A percentile compares a stretch with the other conserved stretches of the same genome.
These are phyloP conservation scores for Trichodelitschia bisporula DNA, from an alignment of 495 filamentous ascomycete species.

Conservation along the genomic window DNA sequence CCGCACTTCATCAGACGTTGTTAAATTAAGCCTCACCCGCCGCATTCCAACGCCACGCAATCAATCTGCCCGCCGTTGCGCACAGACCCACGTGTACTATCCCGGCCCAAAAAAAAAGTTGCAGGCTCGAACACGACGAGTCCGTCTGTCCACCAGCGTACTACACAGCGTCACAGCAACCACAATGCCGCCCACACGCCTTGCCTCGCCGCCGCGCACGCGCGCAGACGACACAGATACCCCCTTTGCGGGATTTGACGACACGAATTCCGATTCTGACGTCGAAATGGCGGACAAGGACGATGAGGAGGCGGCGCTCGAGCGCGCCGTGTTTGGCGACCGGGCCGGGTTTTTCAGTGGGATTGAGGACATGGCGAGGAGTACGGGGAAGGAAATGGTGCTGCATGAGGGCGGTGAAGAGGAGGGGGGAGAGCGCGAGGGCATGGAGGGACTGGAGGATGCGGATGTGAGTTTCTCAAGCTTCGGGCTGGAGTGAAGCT, in stretches of 20 bases:
- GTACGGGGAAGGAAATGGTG: constrained; percentile 3
- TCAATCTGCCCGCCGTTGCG: not conserved
- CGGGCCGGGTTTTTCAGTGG: constrained; percentile 50
- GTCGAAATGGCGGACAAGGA: constrained; percentile 33
- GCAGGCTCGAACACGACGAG: not conserved
- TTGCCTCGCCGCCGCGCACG: not conserved
- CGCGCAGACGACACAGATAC: constrained; percentile 2
- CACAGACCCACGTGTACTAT: not conserved
- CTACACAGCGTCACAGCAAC: not conserved
- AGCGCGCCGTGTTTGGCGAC: constrained; percentile 68
- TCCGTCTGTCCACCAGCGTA: not conserved
- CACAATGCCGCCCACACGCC: not conserved
- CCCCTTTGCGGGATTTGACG: not conserved
- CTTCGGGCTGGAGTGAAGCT: constrained; percentile 2
- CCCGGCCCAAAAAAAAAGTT: not conserved
- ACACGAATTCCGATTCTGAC: constrained; percentile 1
- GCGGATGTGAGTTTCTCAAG: constrained; percentile 27
- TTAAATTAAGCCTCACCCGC: too few species aligned
- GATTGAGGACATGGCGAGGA: constrained; percentile 13
- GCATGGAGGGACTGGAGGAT: constrained; percentile 31
- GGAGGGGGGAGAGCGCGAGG: constrained; percentile 15
- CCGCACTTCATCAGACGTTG: too few species aligned
- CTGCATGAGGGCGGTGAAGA: constrained; percentile 10
- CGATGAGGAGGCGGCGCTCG: constrained; percentile 57
- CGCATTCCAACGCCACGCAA: too few species aligned